These are phyloP conservation scores for Powellomyces hirtus DNA, from an alignment of 192 early-diverging fungal species.

Conservation along the genomic window DNA sequence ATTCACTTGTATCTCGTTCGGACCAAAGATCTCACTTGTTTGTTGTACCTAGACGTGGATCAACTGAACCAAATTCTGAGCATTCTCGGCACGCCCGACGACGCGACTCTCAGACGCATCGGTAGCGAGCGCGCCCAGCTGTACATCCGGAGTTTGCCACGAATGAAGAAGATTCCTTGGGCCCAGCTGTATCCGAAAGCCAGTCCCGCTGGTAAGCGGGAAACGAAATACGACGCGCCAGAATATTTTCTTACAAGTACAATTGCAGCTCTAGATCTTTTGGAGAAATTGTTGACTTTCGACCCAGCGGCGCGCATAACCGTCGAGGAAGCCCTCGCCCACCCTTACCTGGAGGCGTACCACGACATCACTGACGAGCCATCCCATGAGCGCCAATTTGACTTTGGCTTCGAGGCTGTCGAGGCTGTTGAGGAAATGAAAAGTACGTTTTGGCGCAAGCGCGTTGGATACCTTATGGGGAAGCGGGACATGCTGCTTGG, in stretches of 20 bases:
- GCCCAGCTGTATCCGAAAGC: slow-evolving; percentile 83
- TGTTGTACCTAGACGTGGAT: slow-evolving; percentile 71
- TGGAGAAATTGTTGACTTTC: slow-evolving; percentile 86
- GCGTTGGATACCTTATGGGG: neutral
- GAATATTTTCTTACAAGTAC: neutral
- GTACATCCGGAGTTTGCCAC: slow-evolving; percentile 89
- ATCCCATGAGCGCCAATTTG: slow-evolving; percentile 64
- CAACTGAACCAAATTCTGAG: slow-evolving; percentile 96
- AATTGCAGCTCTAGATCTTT: slow-evolving; percentile 80
- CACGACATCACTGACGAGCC: slow-evolving; percentile 91
- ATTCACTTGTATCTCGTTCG: no score
- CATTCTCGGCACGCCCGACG: slow-evolving; percentile 91
- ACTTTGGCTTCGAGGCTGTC: slow-evolving; percentile 80
- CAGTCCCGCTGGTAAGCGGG: slow-evolving; percentile 60
- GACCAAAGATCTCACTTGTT: no score
- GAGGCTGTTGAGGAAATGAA: slow-evolving; percentile 79
- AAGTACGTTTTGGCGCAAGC: slow-evolving; percentile 38
- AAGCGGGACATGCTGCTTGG: no score
- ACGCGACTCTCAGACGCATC: slow-evolving; percentile 78
- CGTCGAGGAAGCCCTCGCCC: slow-evolving; percentile 86
- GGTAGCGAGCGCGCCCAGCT: slow-evolving; percentile 93
- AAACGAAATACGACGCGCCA: no score
- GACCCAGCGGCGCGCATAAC: slow-evolving; percentile 91
- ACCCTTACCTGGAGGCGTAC: slow-evolving; percentile 90
- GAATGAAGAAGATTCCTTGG: slow-evolving; percentile 88